Percentiles rank a stretch among this genome's conserved stretches.
Evolutionary conservation across 1,284 basidiomycete species (phyloP).

Genomic region (Kalmanozyma brasiliensis): DNA sequence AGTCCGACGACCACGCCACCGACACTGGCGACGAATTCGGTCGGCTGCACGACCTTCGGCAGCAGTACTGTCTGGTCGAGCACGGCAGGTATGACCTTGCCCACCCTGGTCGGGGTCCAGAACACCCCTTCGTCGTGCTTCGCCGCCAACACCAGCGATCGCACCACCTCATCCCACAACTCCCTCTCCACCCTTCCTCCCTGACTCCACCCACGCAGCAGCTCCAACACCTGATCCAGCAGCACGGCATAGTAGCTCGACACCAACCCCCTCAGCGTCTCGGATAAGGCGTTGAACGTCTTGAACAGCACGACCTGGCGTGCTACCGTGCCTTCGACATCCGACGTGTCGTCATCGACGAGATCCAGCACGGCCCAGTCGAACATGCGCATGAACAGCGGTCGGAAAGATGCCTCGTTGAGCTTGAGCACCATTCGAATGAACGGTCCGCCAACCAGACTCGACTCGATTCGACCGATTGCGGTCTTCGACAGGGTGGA

Average conservation of each 20-base stretch:
- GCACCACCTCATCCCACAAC: constrained; percentile 77
- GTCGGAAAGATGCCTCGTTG: constrained; percentile 91
- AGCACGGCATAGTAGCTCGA: constrained; percentile 70
- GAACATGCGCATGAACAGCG: constrained; percentile 88
- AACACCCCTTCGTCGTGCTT: constrained; percentile 84
- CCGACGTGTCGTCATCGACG: constrained; percentile 65
- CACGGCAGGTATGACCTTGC: constrained; percentile 74
- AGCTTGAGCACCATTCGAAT: constrained; percentile 89
- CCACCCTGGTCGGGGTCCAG: constrained; percentile 85
- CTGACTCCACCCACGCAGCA: constrained; percentile 71
- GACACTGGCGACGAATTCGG: constrained; percentile 17
- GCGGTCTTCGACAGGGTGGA: constrained; percentile 57
- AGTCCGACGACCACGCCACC: constrained; percentile 71
- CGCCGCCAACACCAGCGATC: constrained; percentile 78
- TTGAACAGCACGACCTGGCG: constrained; percentile 60
- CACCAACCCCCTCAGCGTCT: constrained; percentile 56
- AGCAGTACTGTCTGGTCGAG: constrained; percentile 73
- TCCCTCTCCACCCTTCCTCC: constrained; percentile 36
- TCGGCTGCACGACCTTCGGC: constrained; percentile 5
- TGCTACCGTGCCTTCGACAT: constrained; percentile 50
- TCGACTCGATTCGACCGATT: constrained; percentile 70
- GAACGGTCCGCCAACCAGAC: constrained; percentile 76
- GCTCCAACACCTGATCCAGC: constrained; percentile 76
- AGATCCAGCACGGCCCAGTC: constrained; percentile 88
- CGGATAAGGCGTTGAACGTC: constrained; percentile 53